Evolutionary conservation across 1,284 basidiomycete species (phyloP), one percentile per base, ranked within the genome.

Genomic region (Papiliotrema nemorosa): DNA sequence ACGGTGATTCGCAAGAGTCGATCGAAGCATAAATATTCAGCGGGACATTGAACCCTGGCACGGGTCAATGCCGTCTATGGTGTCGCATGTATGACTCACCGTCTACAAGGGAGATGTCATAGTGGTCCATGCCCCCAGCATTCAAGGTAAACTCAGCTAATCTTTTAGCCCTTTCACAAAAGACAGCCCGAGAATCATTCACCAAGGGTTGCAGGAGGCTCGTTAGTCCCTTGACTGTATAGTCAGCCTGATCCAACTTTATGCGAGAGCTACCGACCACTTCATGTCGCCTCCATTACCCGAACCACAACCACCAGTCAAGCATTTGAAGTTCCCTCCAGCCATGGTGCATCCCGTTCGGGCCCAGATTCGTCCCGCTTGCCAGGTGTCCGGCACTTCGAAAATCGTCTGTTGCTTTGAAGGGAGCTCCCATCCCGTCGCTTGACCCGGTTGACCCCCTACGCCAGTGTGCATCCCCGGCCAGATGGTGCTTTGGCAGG

Each of bases 61-160:
- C 22, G 21, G 39, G 35, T 9, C 5, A 9, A 20, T 10, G 27
- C n/a, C 12, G 13, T 21, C 29, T 37, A 25, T 26, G 25, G 38
- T 7, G 5, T 6, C 29, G 9, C 7, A 7, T 14, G 9, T 31
- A 14, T 7, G 18, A 43, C 59, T 47, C 37, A 60, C 62, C 66
- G 50, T 68, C 66, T 5, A 68, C 66, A 9, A 68, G 49, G 6
- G 62, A 64, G 41, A 66, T 52, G 42, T 67, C 63, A 46, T 57
- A 67, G 48, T 60, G 50, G 49, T 68, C 66, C 7, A 39, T 38
- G 3, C 51, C 53, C 4, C 20, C 14, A 14, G 46, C 22, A 13
- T 22, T 31, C 16, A 65, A 48, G 3, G 60, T 67, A 48, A 63
- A 67, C 52, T 67, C 66, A 54, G 63, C 66, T 57, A 22, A 20